A percentile compares a stretch with the other conserved stretches of the same genome.
Evolutionary conservation across 2,329 filamentous ascomycete genomes (phyloP).

Genomic region (Aspergillus chevalieri): DNA sequence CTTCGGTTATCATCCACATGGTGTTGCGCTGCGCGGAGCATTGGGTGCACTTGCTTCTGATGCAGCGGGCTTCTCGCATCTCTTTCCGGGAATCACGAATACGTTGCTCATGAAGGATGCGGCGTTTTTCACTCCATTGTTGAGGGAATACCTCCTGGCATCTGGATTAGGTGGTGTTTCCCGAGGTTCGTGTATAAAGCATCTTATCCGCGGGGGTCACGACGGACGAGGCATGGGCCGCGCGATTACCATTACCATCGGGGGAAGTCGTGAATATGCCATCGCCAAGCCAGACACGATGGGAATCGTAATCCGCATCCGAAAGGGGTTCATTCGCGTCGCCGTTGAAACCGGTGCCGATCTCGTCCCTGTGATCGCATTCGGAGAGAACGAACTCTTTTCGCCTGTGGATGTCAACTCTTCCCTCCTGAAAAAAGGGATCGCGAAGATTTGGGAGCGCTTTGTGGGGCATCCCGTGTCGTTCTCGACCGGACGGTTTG

Average conservation of each 20-base stretch:
- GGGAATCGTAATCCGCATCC: constrained; percentile 64
- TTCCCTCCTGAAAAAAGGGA: constrained; percentile 61
- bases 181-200: constrained; percentile 73
- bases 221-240: constrained; percentile 73
- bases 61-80: constrained; percentile 66
- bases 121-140: constrained; percentile 78
- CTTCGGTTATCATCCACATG: constrained; percentile 84
- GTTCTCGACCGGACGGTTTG: constrained; percentile 75
- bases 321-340: constrained; percentile 85
- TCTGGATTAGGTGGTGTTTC: constrained; percentile 75
- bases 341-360: constrained; percentile 76
- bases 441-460: constrained; percentile 52
- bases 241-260: constrained; percentile 84
- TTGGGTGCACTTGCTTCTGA: constrained; percentile 78
- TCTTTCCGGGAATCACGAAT: constrained; percentile 84
- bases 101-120: constrained; percentile 75
- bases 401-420: constrained; percentile 65
- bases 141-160: constrained; percentile 74
- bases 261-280: constrained; percentile 75
- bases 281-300: constrained; percentile 70
- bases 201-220: constrained; percentile 64
- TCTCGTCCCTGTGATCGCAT: constrained; percentile 74
- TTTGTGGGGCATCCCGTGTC: constrained; percentile 70
- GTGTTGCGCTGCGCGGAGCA: constrained; percentile 80
- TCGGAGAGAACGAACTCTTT: constrained; percentile 85